Evolutionary conservation across 768 basidiomycete genomes (phyloP), one percentile per base, ranked within the genome.

Genomic region (Suillus tomentosus): DNA sequence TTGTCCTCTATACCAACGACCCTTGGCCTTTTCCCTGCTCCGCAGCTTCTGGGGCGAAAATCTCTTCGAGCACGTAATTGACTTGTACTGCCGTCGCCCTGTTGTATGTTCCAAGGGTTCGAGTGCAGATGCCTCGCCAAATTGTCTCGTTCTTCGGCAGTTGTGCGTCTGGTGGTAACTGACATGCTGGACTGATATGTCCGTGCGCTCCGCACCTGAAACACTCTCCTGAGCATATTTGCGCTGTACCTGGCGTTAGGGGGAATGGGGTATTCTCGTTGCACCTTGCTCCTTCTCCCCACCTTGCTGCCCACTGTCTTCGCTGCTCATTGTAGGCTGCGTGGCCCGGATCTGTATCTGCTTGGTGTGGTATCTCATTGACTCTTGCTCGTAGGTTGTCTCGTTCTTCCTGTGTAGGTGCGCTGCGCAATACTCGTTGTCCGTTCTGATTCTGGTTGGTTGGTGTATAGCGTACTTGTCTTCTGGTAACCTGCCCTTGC

Each of bases 11-110:
- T 3, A 17, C 59, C 27, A 5, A 60, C 2, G 36, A 45, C 59
- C 59, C 43, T 2, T 19, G 3, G 10, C 59, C 59, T 14, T 60
- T 60, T 60, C 60, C 60, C 60, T 60, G 60, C 0, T 45, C 43
- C 3, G 1, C 22, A 4, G 2, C 17, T 1, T 48, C n/a, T 11
- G n/a, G n/a, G 13, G 22, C 3, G 2, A 7, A 43, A 10, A 13
- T 19, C 2, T 60, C 11, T 1, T 47, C 11, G 0, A 47, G 4
- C 22, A 48, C 5, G 1, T 13, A 5, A 24, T 48, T 47, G n/a
- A 59, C 39, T 7, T 39, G 57, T 0, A 5, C 11, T 4, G 37
- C 57, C 3, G 17, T 9, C 0, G n/a, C 43, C 2, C 39, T 22
- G 5, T 59, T 59, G n/a, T 14, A 24, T 19, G 37, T 15, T 9